phyloP scores from a whole-genome alignment of 768 basidiomycete genomes.

The Calocybe cyanea region DNA sequence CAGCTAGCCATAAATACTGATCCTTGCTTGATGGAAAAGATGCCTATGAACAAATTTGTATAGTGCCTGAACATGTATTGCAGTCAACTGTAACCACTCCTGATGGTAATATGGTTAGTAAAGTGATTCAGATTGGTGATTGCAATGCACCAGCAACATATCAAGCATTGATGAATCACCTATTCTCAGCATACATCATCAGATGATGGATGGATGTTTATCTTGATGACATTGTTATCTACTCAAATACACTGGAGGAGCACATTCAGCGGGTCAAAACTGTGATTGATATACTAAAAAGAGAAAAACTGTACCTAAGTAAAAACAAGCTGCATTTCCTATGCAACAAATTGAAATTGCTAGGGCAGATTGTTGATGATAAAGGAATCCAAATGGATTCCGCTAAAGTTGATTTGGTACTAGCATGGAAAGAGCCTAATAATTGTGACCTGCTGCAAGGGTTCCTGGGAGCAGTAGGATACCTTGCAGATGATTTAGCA shows the following conservation, averaged over 20 bases:
- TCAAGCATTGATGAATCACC: too few relatives aligned
- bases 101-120: slow-evolving; percentile 41
- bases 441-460: slow-evolving; percentile 24
- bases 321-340: slow-evolving; percentile 25
- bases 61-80: slow-evolving; percentile 24
- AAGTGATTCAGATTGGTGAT: slow-evolving; percentile 26
- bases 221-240: slow-evolving; percentile 39
- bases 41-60: too few relatives aligned
- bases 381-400: slow-evolving; percentile 35
- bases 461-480: slow-evolving; percentile 35
- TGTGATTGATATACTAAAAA: slow-evolving; percentile 22
- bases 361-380: slow-evolving; percentile 31
- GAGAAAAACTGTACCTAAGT: slow-evolving; percentile 26
- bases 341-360: slow-evolving; percentile 20
- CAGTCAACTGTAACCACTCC: slow-evolving; percentile 28
- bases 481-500: slow-evolving; percentile 22
- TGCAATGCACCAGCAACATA: slow-evolving; percentile 21
- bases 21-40: slow-evolving; percentile 30
- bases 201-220: slow-evolving; percentile 18
- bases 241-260: slow-evolving; percentile 30
- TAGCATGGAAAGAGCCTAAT: slow-evolving; percentile 24
- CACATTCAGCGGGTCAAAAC: slow-evolving; percentile 26
- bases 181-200: too few relatives aligned
- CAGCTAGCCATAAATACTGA: slow-evolving; percentile 16
- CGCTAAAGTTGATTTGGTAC: slow-evolving; percentile 31